phyloP scores from a whole-genome alignment of 176 grass and related monocot genomes.

The Hyparrhenia diplandra region DNA sequence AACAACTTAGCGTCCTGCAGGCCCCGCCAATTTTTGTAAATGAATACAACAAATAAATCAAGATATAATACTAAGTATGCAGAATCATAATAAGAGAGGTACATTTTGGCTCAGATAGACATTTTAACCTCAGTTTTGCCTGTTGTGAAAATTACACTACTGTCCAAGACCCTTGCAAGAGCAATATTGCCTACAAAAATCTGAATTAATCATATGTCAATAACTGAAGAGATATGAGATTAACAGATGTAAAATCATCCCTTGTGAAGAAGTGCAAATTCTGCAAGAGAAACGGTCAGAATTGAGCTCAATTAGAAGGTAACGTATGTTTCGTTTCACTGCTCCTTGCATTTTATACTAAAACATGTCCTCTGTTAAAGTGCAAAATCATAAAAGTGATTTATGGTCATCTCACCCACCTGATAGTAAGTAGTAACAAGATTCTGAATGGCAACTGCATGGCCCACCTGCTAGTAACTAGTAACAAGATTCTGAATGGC shows the following conservation, averaged over 20 bases:
- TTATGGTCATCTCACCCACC: background rate
- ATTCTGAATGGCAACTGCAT: no score
- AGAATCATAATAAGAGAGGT: background rate
- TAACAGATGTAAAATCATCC: background rate
- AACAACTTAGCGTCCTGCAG: no score
- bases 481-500: no score
- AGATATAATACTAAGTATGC: no score
- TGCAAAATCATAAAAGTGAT: background rate
- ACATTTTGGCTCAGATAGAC: background rate
- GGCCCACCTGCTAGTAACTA: no score
- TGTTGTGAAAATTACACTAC: background rate
- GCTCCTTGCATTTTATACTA: no score
- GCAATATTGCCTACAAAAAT: background rate
- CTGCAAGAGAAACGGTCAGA: background rate
- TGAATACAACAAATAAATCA: background rate
- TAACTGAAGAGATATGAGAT: background rate
- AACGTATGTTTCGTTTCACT: background rate
- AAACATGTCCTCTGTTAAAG: no score
- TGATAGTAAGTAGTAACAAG: background rate
- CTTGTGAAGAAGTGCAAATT: background rate
- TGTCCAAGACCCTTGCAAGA: background rate
- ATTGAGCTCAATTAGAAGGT: background rate
- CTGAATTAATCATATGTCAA: background rate
- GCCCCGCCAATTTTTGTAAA: no score
- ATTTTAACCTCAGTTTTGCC: background rate